phyloP scores from a whole-genome alignment of 23 red algal species.

The Agarophyton chilense region DNA sequence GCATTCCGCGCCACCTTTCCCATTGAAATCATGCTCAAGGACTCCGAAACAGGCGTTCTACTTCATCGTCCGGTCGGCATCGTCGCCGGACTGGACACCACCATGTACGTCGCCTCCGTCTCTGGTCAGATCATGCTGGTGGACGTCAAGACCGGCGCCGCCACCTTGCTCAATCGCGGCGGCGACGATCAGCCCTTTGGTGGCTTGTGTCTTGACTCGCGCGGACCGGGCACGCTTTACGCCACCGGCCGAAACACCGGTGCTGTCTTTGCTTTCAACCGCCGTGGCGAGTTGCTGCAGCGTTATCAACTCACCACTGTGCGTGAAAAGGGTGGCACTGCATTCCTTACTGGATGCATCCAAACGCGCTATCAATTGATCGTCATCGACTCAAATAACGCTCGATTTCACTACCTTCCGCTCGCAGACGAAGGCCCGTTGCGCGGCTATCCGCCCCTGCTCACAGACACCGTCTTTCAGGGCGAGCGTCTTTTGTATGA shows the following conservation, averaged over 20 bases:
- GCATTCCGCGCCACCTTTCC: slow-evolving; percentile 30
- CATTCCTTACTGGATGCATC: slow-evolving; percentile 37
- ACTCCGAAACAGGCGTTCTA: neutral
- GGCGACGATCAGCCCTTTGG: slow-evolving; percentile 65
- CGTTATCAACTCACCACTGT: slow-evolving; percentile 27
- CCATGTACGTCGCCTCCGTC: slow-evolving; percentile 48
- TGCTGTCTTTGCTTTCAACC: slow-evolving; percentile 64
- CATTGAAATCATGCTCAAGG: slow-evolving; percentile 48
- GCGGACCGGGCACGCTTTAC: slow-evolving; percentile 47
- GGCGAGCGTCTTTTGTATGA: slow-evolving; percentile 9
- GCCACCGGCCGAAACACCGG: slow-evolving; percentile 53
- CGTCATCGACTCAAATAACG: slow-evolving; percentile 44
- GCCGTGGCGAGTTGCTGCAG: slow-evolving; percentile 32
- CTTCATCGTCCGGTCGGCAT: slow-evolving; percentile 53
- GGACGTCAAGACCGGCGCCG: slow-evolving; percentile 53
- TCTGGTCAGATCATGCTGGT: slow-evolving; percentile 49
- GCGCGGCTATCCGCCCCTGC: slow-evolving; percentile 28
- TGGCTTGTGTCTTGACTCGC: slow-evolving; percentile 54
- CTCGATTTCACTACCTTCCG: slow-evolving; percentile 30
- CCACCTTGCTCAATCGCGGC: slow-evolving; percentile 45
- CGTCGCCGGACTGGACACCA: slow-evolving; percentile 59
- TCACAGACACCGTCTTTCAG: neutral
- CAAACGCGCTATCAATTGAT: slow-evolving; percentile 61
- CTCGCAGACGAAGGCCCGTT: slow-evolving; percentile 44
- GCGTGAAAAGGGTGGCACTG: neutral